Evolutionary conservation across 306 rosid species (phyloP).

Genomic region (Citrullus mucosospermus): DNA sequence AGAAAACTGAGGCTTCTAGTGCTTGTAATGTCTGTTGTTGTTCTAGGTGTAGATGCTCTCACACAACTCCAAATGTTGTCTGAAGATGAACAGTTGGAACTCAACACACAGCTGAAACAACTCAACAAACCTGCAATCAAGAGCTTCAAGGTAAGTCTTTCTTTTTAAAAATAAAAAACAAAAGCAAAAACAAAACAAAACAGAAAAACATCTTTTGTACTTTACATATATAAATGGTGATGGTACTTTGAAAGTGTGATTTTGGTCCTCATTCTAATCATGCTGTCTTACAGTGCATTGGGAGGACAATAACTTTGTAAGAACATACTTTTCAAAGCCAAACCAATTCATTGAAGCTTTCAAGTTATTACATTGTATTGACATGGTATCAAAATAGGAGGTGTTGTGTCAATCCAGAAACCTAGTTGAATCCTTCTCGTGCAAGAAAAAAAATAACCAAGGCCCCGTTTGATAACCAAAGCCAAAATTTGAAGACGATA

Average conservation of each 20-base stretch:
- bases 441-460: not conserved
- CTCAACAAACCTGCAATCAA: not conserved
- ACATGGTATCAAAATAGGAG: not conserved
- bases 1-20: not conserved
- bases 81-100: not conserved
- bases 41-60: not conserved
- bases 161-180: no score
- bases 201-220: no score
- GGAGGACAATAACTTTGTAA: not conserved
- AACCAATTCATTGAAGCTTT: not conserved
- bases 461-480: no score
- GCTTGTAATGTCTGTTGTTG: not conserved
- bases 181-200: no score
- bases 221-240: not conserved
- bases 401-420: not conserved
- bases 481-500: no score
- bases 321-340: not conserved
- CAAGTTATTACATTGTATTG: not conserved
- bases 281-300: not conserved
- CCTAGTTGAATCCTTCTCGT: not conserved
- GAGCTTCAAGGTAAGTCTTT: not conserved
- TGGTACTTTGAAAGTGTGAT: not conserved
- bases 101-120: not conserved
- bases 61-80: not conserved
- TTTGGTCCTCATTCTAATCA: not conserved